Conservation (phyloP, 768 basidiomycete genomes). For the Mycena crocata region DNA sequence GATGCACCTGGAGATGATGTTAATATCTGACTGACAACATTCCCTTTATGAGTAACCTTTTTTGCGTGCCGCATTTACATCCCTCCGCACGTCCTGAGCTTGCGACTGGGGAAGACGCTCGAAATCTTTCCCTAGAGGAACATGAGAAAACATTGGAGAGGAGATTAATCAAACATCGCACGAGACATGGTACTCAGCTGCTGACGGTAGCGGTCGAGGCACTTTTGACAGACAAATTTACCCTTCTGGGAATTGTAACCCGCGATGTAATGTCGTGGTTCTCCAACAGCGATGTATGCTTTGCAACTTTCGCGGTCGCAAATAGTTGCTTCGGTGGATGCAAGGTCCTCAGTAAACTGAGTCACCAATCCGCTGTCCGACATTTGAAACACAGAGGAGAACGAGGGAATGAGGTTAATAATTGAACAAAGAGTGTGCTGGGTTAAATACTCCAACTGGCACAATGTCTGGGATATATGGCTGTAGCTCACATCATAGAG, state of each 20-base stretch:
- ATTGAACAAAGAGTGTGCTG: not conserved
- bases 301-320: not conserved
- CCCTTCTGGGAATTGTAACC: not conserved
- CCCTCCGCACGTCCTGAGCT: not conserved
- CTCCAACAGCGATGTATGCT: not conserved
- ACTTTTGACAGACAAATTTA: not conserved
- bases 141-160: not conserved
- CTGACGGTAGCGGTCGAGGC: not conserved
- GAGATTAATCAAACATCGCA: not conserved
- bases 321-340: not conserved
- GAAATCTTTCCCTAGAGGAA: not conserved
- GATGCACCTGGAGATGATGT: not conserved
- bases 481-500: too few species aligned
- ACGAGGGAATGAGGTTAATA: not conserved
- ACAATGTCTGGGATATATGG: too few species aligned
- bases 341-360: not conserved
- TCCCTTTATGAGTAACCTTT: not conserved
- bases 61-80: not conserved
- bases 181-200: not conserved
- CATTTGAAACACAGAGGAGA: not conserved
- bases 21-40: too few species aligned
- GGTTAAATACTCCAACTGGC: too few species aligned
- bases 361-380: not conserved
- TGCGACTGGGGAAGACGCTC: not conserved
- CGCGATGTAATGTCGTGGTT: not conserved